A percentile compares a stretch with the other conserved stretches of the same genome.
These are phyloP conservation scores for Apodospora peruviana DNA, from an alignment of 495 filamentous ascomycete genomes.

Conservation along the genomic window DNA sequence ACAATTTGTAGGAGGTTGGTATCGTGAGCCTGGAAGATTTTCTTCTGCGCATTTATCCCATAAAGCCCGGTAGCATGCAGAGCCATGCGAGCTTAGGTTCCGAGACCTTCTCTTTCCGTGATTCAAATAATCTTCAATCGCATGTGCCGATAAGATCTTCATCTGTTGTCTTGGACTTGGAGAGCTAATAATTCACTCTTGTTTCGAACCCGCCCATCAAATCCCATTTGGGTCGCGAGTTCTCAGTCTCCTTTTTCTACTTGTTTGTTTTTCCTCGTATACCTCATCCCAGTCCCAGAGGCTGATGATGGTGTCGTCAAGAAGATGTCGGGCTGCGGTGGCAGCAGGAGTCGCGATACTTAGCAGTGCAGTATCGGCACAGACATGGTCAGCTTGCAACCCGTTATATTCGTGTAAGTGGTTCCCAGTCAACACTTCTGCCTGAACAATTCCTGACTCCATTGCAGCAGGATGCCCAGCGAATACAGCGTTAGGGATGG, in stretches of 20 bases:
- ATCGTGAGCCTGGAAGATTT: background rate
- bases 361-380: constrained; percentile 11
- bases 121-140: background rate
- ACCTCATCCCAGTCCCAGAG: background rate
- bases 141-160: background rate
- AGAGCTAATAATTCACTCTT: background rate
- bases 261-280: background rate
- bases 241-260: background rate
- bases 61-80: constrained; percentile 2
- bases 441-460: background rate
- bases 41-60: background rate
- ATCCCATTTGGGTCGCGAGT: background rate
- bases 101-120: background rate
- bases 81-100: background rate
- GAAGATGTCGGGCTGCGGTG: constrained; percentile 10
- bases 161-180: no score
- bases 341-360: constrained; percentile 9
- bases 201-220: no score
- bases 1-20: constrained; percentile 10
- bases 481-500: constrained; percentile 75
- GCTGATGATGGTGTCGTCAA: constrained; percentile 9
- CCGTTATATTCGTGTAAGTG: constrained; percentile 21
- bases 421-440: background rate
- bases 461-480: constrained; percentile 54
- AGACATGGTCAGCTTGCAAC: constrained; percentile 32